Evolutionary conservation across 306 rosid species (phyloP).

Genomic region (Trichosanthes cucumerina): DNA sequence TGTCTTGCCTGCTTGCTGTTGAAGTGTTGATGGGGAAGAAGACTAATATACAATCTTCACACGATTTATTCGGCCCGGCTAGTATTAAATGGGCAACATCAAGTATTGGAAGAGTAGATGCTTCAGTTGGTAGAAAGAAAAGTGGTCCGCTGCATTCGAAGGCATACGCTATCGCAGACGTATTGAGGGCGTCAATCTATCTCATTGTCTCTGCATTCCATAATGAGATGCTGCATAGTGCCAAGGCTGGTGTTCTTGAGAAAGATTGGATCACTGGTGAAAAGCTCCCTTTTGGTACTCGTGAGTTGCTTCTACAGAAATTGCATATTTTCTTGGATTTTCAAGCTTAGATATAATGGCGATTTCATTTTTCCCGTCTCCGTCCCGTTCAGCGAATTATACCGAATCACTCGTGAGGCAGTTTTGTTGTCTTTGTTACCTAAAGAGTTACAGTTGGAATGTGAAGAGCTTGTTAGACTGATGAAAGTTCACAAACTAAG

Average conservation of each 20-base stretch:
- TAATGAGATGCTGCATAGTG: slow-evolving; percentile 68
- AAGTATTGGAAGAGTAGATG: slow-evolving; percentile 46
- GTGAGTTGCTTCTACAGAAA: slow-evolving; percentile 55
- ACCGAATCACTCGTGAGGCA: not conserved
- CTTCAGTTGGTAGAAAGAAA: slow-evolving; percentile 45
- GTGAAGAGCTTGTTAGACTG: not conserved
- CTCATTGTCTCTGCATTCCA: slow-evolving; percentile 68
- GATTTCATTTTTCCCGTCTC: not conserved
- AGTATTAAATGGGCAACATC: slow-evolving; percentile 73
- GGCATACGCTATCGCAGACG: slow-evolving; percentile 79
- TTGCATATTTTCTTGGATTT: slow-evolving; percentile 65
- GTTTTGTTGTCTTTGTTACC: slow-evolving; percentile 6
- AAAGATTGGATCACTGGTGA: slow-evolving; percentile 60
- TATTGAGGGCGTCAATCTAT: slow-evolving; percentile 67
- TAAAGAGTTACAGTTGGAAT: not conserved
- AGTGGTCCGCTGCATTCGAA: slow-evolving; percentile 51
- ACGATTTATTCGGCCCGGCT: slow-evolving; percentile 56
- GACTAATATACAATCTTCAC: slow-evolving; percentile 50
- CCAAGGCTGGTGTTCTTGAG: slow-evolving; percentile 65
- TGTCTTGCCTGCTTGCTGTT: slow-evolving; percentile 84
- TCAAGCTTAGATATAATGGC: slow-evolving; percentile 26
- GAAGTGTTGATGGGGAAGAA: slow-evolving; percentile 89
- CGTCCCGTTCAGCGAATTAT: not conserved
- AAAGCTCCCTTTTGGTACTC: slow-evolving; percentile 53
- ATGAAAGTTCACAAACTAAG: not conserved